These are phyloP conservation scores for Chytriomyces sp. DNA, from an alignment of 192 early-diverging fungal genomes.

Conservation along the genomic window DNA sequence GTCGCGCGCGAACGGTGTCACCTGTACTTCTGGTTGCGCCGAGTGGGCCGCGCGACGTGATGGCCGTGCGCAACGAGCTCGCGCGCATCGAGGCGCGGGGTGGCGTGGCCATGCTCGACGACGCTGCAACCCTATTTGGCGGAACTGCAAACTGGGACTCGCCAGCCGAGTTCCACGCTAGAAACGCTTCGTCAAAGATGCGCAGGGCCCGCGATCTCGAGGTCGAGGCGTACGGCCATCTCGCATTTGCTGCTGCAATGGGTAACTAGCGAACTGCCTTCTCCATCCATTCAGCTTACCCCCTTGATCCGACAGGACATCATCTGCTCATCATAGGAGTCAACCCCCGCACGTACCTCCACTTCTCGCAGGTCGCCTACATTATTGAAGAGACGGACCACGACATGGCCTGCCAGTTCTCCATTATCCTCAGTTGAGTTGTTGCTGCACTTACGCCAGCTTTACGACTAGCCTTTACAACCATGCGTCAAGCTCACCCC, in stretches of 20 bases:
- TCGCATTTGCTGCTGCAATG: slow-evolving; percentile 7
- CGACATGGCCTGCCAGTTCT: slow-evolving; percentile 26
- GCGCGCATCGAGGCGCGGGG: slow-evolving; percentile 11
- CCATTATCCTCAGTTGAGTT: slow-evolving; percentile 11
- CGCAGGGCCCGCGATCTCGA: slow-evolving; percentile 6
- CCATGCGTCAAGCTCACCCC: background rate
- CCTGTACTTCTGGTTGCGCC: slow-evolving; percentile 4
- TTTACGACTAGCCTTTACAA: background rate
- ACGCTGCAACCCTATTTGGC: slow-evolving; percentile 16
- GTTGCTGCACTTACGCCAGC: background rate
- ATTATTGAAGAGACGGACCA: slow-evolving; percentile 23
- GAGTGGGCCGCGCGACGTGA: background rate
- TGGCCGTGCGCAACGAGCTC: slow-evolving; percentile 14
- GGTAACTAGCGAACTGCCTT: background rate
- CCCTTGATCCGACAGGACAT: background rate
- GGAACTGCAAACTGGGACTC: background rate
- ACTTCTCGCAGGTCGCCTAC: slow-evolving; percentile 25
- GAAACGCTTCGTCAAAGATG: background rate
- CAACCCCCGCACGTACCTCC: background rate
- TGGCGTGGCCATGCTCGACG: background rate
- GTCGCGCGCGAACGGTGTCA: too few relatives aligned
- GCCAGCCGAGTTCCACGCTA: slow-evolving; percentile 13
- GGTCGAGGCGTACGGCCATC: slow-evolving; percentile 12
- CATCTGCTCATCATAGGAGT: slow-evolving; percentile 17
- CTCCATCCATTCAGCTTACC: background rate